Percentiles rank a stretch among this genome's conserved stretches.
Conservation (phyloP, 345 rosid genomes). For the Eucalyptus cloeziana region DNA sequence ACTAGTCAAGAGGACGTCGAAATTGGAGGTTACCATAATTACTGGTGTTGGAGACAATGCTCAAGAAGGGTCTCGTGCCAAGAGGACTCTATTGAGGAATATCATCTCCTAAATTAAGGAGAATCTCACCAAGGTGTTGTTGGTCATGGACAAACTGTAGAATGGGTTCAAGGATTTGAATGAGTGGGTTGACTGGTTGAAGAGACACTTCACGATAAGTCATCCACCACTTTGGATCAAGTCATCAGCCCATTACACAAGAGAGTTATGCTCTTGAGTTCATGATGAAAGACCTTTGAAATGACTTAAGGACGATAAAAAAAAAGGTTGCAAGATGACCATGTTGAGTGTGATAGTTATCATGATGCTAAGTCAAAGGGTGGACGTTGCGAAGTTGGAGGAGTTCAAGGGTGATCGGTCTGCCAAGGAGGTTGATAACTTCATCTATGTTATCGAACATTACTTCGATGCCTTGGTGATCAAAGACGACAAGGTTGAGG, state of each 20-base stretch:
- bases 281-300: background rate
- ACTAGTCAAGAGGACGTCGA: rapidly evolving
- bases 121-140: background rate
- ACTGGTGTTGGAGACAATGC: background rate
- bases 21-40: background rate
- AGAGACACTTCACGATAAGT: background rate
- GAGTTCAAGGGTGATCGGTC: background rate
- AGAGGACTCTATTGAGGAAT: background rate
- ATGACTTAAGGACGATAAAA: background rate
- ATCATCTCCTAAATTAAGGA: background rate
- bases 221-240: background rate
- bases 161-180: background rate
- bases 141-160: background rate
- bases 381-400: rapidly evolving
- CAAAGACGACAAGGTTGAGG: background rate
- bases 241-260: background rate
- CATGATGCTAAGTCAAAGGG: background rate
- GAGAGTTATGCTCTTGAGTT: background rate
- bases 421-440: background rate
- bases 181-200: background rate
- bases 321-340: background rate
- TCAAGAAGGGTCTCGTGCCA: background rate
- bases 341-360: background rate
- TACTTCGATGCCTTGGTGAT: background rate
- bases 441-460: background rate